Evolutionary conservation across 1,284 basidiomycete genomes (phyloP).

Genomic region (Moesziomyces parantarcticus): DNA sequence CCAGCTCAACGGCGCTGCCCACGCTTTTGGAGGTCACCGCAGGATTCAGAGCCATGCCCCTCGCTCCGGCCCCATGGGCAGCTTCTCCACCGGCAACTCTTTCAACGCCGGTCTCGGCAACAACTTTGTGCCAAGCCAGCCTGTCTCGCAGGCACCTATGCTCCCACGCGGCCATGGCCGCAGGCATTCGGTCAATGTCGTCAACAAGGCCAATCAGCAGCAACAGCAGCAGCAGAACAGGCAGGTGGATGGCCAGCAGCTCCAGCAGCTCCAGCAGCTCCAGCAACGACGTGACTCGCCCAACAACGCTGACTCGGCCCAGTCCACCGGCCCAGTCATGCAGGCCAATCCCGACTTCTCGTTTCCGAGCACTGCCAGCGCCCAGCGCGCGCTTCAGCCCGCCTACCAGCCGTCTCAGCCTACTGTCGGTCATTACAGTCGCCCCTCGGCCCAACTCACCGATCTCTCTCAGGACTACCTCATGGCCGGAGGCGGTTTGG

Average conservation of each 20-base stretch:
- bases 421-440: constrained; percentile 50
- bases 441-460: constrained; percentile 63
- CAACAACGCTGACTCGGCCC: constrained; percentile 24
- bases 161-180: constrained; percentile 81
- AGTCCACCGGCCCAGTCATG: constrained; percentile 36
- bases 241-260: constrained; percentile 21
- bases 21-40: constrained; percentile 73
- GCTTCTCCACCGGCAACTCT: constrained; percentile 62
- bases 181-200: constrained; percentile 91
- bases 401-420: constrained; percentile 35
- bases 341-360: constrained; percentile 56
- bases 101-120: constrained; percentile 21
- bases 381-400: constrained; percentile 30
- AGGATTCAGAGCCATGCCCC: constrained; percentile 81
- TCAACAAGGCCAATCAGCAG: constrained; percentile 67
- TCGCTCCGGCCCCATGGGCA: constrained; percentile 76
- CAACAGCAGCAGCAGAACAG: constrained; percentile 11
- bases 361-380: constrained; percentile 49
- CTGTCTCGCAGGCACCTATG: constrained; percentile 16
- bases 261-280: constrained; percentile 63
- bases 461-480: constrained; percentile 64
- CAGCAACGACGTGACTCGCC: constrained; percentile 57
- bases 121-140: constrained; percentile 32
- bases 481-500: constrained; percentile 64
- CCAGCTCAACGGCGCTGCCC: constrained; percentile 22